A percentile compares a stretch with the other conserved stretches of the same genome.
phyloP scores from a whole-genome alignment of 352 stramenopile species.

The Phytophthora aleatoria region DNA sequence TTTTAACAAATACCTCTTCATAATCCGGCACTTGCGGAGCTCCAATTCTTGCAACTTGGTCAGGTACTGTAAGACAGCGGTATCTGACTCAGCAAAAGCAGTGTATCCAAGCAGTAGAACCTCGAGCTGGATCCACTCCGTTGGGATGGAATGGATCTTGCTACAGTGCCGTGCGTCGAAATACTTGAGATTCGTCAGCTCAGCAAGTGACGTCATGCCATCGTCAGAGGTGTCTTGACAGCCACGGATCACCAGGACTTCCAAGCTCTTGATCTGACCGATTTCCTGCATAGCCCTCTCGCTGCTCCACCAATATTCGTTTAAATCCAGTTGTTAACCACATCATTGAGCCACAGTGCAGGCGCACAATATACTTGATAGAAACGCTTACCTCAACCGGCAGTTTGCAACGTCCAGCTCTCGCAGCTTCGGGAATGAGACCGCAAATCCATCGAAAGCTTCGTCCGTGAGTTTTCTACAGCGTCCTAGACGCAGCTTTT shows the following conservation, averaged over 20 bases:
- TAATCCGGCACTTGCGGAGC: slow-evolving; percentile 63
- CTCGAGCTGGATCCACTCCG: slow-evolving; percentile 56
- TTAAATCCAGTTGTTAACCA: slow-evolving; percentile 4
- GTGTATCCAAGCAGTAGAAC: slow-evolving; percentile 67
- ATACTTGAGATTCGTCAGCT: slow-evolving; percentile 47
- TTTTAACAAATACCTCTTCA: slow-evolving; percentile 56
- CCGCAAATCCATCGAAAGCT: slow-evolving; percentile 48
- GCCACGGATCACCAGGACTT: slow-evolving; percentile 54
- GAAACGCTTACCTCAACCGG: slow-evolving; percentile 39
- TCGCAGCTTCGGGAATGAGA: slow-evolving; percentile 41
- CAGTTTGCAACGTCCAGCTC: slow-evolving; percentile 67
- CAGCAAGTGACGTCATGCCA: slow-evolving; percentile 35
- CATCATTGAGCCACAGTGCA: neutral
- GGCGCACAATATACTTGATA: neutral
- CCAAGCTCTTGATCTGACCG: slow-evolving; percentile 37
- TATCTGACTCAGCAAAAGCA: slow-evolving; percentile 66
- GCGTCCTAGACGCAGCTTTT: slow-evolving; percentile 58
- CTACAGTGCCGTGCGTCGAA: slow-evolving; percentile 78
- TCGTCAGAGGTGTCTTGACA: slow-evolving; percentile 44
- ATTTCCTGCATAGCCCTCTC: slow-evolving; percentile 39
- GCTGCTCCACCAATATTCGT: slow-evolving; percentile 18
- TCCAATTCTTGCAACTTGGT: slow-evolving; percentile 65
- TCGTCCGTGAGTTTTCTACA: slow-evolving; percentile 60
- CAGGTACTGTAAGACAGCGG: slow-evolving; percentile 58
- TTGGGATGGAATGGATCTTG: slow-evolving; percentile 52